Percentiles rank a stretch among this genome's conserved stretches.
These are phyloP conservation scores for Epithemia pelagica DNA, from an alignment of 108 stramenopile species.

Conservation along the genomic window DNA sequence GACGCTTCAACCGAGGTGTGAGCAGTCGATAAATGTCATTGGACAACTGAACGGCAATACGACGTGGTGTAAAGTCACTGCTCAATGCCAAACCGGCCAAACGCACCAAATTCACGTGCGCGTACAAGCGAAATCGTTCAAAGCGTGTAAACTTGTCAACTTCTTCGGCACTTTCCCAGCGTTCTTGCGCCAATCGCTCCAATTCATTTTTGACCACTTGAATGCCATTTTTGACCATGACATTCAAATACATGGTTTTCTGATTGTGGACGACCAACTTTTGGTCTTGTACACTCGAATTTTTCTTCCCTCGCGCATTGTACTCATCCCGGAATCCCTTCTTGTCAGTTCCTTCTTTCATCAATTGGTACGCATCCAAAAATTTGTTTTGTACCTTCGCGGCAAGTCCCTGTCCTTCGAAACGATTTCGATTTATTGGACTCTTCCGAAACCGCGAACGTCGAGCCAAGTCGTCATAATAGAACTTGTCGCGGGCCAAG, in stretches of 20 bases:
- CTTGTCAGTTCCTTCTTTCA: conserved; percentile 62
- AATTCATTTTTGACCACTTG: conserved; percentile 68
- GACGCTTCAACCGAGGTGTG: conserved; percentile 48
- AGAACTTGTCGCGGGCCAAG: conserved; percentile 49
- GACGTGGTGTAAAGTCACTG: conserved; percentile 46
- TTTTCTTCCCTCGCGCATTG: conserved; percentile 25
- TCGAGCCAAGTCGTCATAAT: conserved; percentile 50
- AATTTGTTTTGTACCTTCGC: conserved; percentile 54
- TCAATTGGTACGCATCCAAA: conserved; percentile 62
- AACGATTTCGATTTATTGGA: conserved; percentile 27
- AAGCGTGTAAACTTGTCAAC: conserved; percentile 22
- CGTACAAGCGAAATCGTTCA: conserved; percentile 51
- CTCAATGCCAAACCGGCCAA: conserved; percentile 67
- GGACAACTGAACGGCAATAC: conserved; percentile 68
- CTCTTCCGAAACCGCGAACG: conserved; percentile 33
- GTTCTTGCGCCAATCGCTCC: conserved; percentile 57
- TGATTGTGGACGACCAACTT: conserved; percentile 31
- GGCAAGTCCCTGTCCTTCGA: conserved; percentile 36
- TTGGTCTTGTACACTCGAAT: conserved; percentile 3
- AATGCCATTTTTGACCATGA: conserved; percentile 71
- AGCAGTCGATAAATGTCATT: conserved; percentile 70
- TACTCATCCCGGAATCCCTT: conserved; percentile 31
- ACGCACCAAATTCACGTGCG: conserved; percentile 57
- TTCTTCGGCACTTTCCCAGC: conserved; percentile 51
- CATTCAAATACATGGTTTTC: conserved; percentile 65